phyloP scores from a whole-genome alignment of 805 yeast genomes.

The Lipomyces spencermartinsiae region DNA sequence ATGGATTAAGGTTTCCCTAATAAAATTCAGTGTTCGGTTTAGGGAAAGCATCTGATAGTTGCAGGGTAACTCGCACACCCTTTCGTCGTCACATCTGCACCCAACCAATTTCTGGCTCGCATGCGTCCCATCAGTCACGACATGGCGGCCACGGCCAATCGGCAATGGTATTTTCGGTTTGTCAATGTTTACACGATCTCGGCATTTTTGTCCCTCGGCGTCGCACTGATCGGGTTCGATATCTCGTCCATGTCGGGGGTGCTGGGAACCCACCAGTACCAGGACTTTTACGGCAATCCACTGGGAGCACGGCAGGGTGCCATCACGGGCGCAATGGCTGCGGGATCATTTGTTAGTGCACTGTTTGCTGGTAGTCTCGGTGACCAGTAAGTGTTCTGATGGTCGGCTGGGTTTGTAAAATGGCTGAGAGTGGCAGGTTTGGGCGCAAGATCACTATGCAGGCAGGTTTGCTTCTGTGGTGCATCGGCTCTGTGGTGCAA shows the following conservation, averaged over 20 bases:
- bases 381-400: neutral
- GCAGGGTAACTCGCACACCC: no score
- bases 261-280: constrained; percentile 55
- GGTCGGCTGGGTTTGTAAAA: constrained; percentile 46
- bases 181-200: constrained; percentile 58
- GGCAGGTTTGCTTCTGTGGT: constrained; percentile 35
- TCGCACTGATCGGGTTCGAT: constrained; percentile 70
- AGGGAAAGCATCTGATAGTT: no score
- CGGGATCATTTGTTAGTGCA: constrained; percentile 69
- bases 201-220: constrained; percentile 60
- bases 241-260: constrained; percentile 71
- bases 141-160: constrained; percentile 40
- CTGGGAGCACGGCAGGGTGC: constrained; percentile 62
- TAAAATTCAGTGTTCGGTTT: no score
- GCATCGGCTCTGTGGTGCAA: constrained; percentile 39
- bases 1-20: no score
- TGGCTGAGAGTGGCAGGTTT: constrained; percentile 39
- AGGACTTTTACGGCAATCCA: constrained; percentile 56
- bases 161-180: constrained; percentile 36
- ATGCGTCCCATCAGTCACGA: no score
- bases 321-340: constrained; percentile 66
- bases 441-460: constrained; percentile 37
- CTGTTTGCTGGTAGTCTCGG: constrained; percentile 46
- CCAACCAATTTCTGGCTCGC: no score
- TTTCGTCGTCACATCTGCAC: no score